Base-by-base conservation (phyloP, 306 rosid species). In the Styphnolobium japonicum region DNA sequence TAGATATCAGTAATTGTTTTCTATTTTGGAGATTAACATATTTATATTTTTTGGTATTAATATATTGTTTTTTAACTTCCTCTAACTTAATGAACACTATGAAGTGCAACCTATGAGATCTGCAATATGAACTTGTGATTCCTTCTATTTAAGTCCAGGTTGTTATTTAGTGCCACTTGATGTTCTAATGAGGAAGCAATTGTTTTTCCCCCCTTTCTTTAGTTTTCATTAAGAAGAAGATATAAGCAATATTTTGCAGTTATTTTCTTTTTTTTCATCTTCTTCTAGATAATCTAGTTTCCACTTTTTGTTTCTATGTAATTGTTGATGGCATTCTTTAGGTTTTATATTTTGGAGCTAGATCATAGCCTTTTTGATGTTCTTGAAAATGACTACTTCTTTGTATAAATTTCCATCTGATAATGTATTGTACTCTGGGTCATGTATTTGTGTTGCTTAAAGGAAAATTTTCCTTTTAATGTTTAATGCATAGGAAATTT, bases 201-300 rank as follows among this genome's bases (percentile, higher is more conserved):
- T 61, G 63, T 52, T 52, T 3, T 19, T 16, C 18, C 27, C 34
- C 2, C 1, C 18, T 46, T 31, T 75, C 49, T 27, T 8, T 22
- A 7, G 71, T 55, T 27, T 43, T 40, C 19, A 25, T 29, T 40
- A 43, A 15, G 21, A 8, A 76, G 67, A 48, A 64, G 21, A 65
- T 42, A 56, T 16, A 25, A 52, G 67, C 52, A 16, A 31, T 33
- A 6, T 19, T 82, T 51, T 55, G 6, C 12, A 22, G 31, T 65
- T 64, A 76, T 82, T 10, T 39, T 77, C 66, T 64, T 43, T 39
- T 39, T 51, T 71, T 56, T 56, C 29, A 69, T 58, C 74, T 42
- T 16, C 65, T 70, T 79, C 40, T 36, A 42, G n/a, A 53, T 52
- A 19, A 48, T 71, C 43, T 55, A 45, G 12, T 78, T 33, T 58